Conservation (phyloP, 2,329 filamentous ascomycete genomes). For the Fusarium pseudocircinatum region DNA sequence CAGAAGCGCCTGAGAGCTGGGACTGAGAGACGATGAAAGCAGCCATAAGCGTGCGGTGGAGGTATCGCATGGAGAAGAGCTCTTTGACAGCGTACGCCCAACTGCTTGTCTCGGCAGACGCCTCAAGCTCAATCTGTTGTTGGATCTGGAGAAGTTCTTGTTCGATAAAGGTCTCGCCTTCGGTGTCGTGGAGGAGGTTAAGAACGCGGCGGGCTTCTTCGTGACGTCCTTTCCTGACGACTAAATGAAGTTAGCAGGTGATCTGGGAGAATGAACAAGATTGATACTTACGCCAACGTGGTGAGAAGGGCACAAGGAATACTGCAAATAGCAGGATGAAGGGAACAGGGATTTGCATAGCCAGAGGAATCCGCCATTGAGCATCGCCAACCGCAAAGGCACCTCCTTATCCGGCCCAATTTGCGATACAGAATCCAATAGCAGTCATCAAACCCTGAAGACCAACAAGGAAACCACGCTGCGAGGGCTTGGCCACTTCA, state of each 20-base stretch:
- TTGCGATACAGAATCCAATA: background rate
- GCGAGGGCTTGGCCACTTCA: background rate
- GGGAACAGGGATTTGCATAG: background rate
- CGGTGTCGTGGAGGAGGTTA: background rate
- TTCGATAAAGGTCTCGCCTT: background rate
- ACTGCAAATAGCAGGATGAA: background rate
- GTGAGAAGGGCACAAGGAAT: background rate
- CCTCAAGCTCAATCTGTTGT: background rate
- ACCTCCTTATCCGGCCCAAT: background rate
- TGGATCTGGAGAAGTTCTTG: background rate
- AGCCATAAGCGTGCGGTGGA: background rate
- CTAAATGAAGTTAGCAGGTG: background rate
- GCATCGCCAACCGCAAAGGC: background rate
- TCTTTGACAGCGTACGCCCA: background rate
- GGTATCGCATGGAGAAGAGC: background rate
- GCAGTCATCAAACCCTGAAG: background rate
- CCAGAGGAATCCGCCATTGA: background rate
- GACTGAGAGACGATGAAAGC: background rate
- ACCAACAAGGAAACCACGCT: background rate
- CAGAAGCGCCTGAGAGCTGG: background rate
- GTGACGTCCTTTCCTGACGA: background rate
- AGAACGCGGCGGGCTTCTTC: background rate
- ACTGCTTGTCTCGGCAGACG: background rate
- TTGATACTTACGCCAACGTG: background rate
- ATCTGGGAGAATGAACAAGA: accelerated